These are phyloP conservation scores for Cubamyces lactineus DNA, from an alignment of 768 basidiomycete species.

Conservation along the genomic window DNA sequence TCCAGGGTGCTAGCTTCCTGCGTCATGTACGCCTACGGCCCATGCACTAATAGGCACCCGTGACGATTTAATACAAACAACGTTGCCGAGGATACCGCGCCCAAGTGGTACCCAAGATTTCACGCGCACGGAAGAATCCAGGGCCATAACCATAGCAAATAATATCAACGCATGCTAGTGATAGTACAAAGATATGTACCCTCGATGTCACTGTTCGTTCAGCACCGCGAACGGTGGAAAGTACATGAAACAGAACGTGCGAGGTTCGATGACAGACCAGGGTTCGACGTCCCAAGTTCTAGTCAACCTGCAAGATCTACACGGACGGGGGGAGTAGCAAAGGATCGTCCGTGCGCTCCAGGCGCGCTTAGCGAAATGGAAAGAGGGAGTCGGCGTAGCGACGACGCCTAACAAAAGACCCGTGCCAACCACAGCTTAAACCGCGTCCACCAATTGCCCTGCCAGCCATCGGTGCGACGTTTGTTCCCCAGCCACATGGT, in stretches of 20 bases:
- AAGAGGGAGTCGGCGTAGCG: neutral
- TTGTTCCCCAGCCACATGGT: constrained; percentile 75
- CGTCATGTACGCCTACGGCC: neutral
- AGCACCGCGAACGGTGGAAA: neutral
- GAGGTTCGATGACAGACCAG: constrained; percentile 3
- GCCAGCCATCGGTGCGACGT: constrained; percentile 64
- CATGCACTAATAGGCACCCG: neutral
- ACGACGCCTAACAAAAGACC: constrained; percentile 60
- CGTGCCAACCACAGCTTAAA: constrained; percentile 80
- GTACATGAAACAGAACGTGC: neutral
- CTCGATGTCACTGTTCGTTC: neutral
- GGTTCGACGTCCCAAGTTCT: constrained; percentile 11
- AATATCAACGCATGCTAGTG: constrained; percentile 20
- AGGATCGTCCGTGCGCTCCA: constrained; percentile 14
- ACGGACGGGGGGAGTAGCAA: constrained; percentile 6
- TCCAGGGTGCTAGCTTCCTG: neutral
- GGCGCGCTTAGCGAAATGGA: constrained; percentile 9
- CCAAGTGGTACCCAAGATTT: neutral
- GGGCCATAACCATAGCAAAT: constrained; percentile 22
- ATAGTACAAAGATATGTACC: constrained; percentile 25
- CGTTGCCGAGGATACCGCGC: neutral
- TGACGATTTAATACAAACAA: neutral
- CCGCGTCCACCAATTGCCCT: constrained; percentile 79
- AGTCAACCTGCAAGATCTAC: constrained; percentile 15
- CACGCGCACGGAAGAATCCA: neutral